Evolutionary conservation across 2,329 filamentous ascomycete species (phyloP), one percentile per base, ranked within the genome.

Genomic region (Pleoardoris graminearum): DNA sequence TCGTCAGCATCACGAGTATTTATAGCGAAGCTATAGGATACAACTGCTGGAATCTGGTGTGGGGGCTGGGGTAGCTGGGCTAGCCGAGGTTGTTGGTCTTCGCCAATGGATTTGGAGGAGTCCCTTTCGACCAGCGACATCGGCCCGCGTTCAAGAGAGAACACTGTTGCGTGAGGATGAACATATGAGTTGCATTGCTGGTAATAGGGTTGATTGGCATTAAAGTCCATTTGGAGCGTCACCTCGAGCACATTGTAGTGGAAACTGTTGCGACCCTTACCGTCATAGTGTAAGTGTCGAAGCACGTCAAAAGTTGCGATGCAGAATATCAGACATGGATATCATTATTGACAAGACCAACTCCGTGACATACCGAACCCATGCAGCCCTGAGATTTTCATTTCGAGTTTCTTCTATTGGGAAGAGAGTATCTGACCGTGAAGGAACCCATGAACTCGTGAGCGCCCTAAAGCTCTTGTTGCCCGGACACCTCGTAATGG

Each of bases 381-480:
- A 63, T 66, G 66, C 55, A 70, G 65, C 67, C 64, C 58, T 68
- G 63, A 68, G 61, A 65, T 69, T 72, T 70, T 71, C 64, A 68
- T 70, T 69, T 68, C 63, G 63, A 64, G 63, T 69, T 73, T 70
- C 66, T 70, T 70, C 68, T 71, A 71, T 63, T 61, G 64, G 62
- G 66, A 66, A 69, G 64, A 67, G 66, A 69, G 66, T 68, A 68
- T 70, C 65, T 63, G 69, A 72, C 68, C 66, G 60, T 65, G 67
- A 71, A 70, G 68, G 71, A 58, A 71, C 63, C 69, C 69, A 67
- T 71, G 63, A 69, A 70, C 67, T 69, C 63, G 65, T 69, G 60
- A 71, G 69, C 68, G 69, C 59, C 60, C 61, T 69, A 57, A 64
- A 70, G 68, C 69, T 69, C 67, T 70, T 72, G 71, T 72, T 68